Evolutionary conservation across 768 basidiomycete genomes (phyloP), one percentile per base, ranked within the genome.

Genomic region (Hirschioporus abietinus): DNA sequence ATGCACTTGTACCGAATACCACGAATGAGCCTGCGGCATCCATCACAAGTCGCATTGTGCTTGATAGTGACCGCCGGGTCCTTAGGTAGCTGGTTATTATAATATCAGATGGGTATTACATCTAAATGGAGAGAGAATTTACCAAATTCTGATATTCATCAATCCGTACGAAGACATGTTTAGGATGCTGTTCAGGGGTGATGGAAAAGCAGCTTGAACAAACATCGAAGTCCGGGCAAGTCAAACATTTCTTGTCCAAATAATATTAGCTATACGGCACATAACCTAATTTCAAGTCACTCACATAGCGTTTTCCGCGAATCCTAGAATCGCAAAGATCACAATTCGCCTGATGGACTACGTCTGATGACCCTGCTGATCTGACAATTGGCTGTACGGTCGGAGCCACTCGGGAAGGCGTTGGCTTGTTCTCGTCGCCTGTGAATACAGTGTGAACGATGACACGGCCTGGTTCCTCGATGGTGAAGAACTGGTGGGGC

Each of bases 1-100:
- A 92, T 88, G 77, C 94, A 96, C 89, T 94, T 95, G 77, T 86
- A 95, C 18, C 93, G 87, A 64, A 82, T 74, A 2, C 91, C 91
- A 25, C 68, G 72, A 64, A 95, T 89, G 4, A 75, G 73, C 63
- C 79, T 78, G 18, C 71, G 69, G 74, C 92, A 93, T 3, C 84
- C 80, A 69, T 92, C 78, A 71, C 93, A 94, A 34, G 78, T 80
- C 4, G 90, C 90, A 65, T 75, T 76, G 72, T 92, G 90, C 35
- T 73, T 72, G 30, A 70, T 60, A 65, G 71, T 69, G 65, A 24
- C 36, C 2, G 71, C 30, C 15, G 68, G 9, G 10, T 69, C 72
- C 58, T 76, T 70, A 58, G 77, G 77, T 59, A 76, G 69, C 80
- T 80, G 63, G 27, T 30, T 25, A 65, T 8, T 25, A 25, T 30